Percentiles rank a stretch among this genome's conserved stretches.
These are phyloP conservation scores for Colletotrichum simmondsii DNA, from an alignment of 2,329 filamentous ascomycete genomes.

Conservation along the genomic window DNA sequence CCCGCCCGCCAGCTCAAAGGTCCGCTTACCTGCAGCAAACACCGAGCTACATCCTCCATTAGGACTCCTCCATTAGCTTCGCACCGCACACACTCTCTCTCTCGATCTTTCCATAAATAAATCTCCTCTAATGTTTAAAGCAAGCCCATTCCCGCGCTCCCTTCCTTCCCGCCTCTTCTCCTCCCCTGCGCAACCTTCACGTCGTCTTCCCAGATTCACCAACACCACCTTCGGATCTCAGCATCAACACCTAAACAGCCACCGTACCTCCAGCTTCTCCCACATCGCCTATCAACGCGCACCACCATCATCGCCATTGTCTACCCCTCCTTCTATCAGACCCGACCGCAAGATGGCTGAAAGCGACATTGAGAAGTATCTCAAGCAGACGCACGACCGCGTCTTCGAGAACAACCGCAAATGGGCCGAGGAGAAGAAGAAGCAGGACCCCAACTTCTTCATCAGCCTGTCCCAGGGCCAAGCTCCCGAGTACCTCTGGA, in stretches of 20 bases:
- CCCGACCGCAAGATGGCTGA: slow-evolving; percentile 33
- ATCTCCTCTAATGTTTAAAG: slow-evolving; percentile 26
- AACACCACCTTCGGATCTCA: not conserved
- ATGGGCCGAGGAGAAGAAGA: slow-evolving; percentile 71
- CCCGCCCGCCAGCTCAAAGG: not conserved
- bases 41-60: not conserved
- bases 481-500: slow-evolving; percentile 81
- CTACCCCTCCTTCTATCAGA: not conserved
- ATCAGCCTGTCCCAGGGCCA: slow-evolving; percentile 72
- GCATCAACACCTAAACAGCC: not conserved
- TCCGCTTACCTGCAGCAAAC: slow-evolving; percentile 20
- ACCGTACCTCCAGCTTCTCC: slow-evolving; percentile 5
- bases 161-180: slow-evolving; percentile 1
- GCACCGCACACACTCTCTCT: not conserved
- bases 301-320: not conserved
- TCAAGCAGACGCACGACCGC: slow-evolving; percentile 71
- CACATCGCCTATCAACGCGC: slow-evolving; percentile 6
- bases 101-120: not conserved
- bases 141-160: slow-evolving; percentile 13
- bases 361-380: slow-evolving; percentile 53
- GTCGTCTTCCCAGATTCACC: not conserved
- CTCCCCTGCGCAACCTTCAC: slow-evolving; percentile 12
- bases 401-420: slow-evolving; percentile 76
- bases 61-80: not conserved
- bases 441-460: slow-evolving; percentile 74